phyloP scores from a whole-genome alignment of 2,329 filamentous ascomycete species.

The Arthrinium puccinioides region DNA sequence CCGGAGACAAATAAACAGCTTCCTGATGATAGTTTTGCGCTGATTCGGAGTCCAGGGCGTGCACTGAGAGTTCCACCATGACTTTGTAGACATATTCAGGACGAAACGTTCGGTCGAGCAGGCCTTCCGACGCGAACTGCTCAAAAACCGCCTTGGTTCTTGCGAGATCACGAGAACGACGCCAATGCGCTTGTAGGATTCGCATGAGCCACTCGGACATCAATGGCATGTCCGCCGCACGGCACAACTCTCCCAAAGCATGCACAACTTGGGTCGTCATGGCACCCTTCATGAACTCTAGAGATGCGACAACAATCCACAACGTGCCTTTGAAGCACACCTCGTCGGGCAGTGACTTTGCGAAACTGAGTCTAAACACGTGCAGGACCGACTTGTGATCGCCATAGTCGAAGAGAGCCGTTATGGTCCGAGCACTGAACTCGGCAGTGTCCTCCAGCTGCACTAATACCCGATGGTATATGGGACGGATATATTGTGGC shows the following conservation, averaged over 20 bases:
- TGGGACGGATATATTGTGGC: constrained; percentile 10
- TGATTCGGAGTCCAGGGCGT: constrained; percentile 22
- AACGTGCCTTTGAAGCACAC: constrained; percentile 18
- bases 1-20: constrained; percentile 17
- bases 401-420: constrained; percentile 17
- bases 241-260: constrained; percentile 17
- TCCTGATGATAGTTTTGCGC: constrained; percentile 22
- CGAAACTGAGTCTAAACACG: constrained; percentile 25
- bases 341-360: constrained; percentile 13
- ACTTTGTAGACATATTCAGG: constrained; percentile 26
- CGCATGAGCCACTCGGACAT: constrained; percentile 27
- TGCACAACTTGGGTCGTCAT: constrained; percentile 21
- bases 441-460: constrained; percentile 13
- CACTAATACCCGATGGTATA: constrained; percentile 25
- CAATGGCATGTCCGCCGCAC: constrained; percentile 12
- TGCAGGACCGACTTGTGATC: constrained; percentile 25
- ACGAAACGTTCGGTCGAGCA: constrained; percentile 15
- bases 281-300: constrained; percentile 18
- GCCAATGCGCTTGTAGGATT: constrained; percentile 29
- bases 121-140: constrained; percentile 13
- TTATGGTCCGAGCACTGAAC: constrained; percentile 24
- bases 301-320: constrained; percentile 23
- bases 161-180: constrained; percentile 16
- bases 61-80: constrained; percentile 32
- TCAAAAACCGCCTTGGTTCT: constrained; percentile 19